A percentile compares a stretch with the other conserved stretches of the same genome.
phyloP scores from a whole-genome alignment of 352 stramenopile genomes.

The Vaucheria bursata region DNA sequence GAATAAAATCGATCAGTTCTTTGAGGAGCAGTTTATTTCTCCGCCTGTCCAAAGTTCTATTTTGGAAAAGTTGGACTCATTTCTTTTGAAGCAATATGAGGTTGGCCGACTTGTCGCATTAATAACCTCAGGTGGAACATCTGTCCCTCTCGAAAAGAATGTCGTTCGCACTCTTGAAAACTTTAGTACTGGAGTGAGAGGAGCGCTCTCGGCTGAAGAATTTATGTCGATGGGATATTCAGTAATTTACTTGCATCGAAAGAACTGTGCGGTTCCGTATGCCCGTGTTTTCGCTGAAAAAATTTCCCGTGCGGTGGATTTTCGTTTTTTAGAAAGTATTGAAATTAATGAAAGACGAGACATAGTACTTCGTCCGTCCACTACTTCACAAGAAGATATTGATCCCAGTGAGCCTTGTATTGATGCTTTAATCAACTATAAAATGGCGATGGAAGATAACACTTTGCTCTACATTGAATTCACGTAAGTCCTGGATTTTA shows the following conservation, averaged over 20 bases:
- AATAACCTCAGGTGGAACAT: constrained; percentile 82
- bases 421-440: constrained; percentile 49
- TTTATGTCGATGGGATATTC: constrained; percentile 84
- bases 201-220: constrained; percentile 61
- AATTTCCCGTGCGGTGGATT: constrained; percentile 53
- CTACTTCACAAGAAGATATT: background rate
- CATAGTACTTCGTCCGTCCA: constrained; percentile 27
- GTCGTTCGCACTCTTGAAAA: constrained; percentile 90
- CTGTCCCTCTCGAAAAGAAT: constrained; percentile 80
- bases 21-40: too few species aligned
- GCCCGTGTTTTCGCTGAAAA: constrained; percentile 23
- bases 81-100: background rate
- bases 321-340: constrained; percentile 61
- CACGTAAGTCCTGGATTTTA: constrained; percentile 49
- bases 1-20: too few species aligned
- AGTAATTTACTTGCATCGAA: constrained; percentile 88
- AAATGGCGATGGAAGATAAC: constrained; percentile 50
- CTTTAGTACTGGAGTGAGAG: constrained; percentile 80
- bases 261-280: constrained; percentile 71
- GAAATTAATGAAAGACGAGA: constrained; percentile 11
- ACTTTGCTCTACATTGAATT: constrained; percentile 77
- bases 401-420: constrained; percentile 12
- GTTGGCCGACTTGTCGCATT: constrained; percentile 58
- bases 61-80: too few species aligned
- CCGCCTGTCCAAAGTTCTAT: too few species aligned